These are phyloP conservation scores for Phragmites australis DNA, from an alignment of 176 grass and related monocot genomes.

Conservation along the genomic window DNA sequence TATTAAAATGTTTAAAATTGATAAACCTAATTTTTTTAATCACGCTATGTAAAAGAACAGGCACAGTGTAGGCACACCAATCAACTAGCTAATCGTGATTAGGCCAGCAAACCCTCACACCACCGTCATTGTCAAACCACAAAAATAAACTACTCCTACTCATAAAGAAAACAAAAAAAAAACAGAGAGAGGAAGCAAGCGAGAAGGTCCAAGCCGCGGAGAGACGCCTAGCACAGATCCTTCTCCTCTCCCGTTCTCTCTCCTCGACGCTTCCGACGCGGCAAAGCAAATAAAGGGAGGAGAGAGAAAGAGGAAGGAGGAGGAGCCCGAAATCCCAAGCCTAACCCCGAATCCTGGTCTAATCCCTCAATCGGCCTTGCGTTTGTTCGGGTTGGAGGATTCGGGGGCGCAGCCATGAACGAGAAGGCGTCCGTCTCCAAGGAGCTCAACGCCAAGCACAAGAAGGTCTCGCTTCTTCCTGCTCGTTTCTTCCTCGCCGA, in stretches of 20 bases:
- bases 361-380: background rate
- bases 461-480: slow-evolving; percentile 54
- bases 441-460: slow-evolving; percentile 96
- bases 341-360: background rate
- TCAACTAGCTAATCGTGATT: slow-evolving; percentile 28
- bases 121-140: slow-evolving; percentile 8
- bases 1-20: too few species aligned
- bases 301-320: slow-evolving; percentile 13
- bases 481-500: background rate
- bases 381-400: slow-evolving; percentile 16
- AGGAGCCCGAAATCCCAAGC: slow-evolving; percentile 5
- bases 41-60: too few species aligned
- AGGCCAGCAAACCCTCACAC: slow-evolving; percentile 15
- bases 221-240: slow-evolving; percentile 43
- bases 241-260: slow-evolving; percentile 29
- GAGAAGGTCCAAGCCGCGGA: slow-evolving; percentile 43
- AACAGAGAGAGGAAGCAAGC: background rate
- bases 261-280: slow-evolving; percentile 40
- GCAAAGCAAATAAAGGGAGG: slow-evolving; percentile 42
- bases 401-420: slow-evolving; percentile 63
- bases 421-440: slow-evolving; percentile 92
- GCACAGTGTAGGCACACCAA: too few species aligned
- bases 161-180: background rate
- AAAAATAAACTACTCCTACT: background rate
- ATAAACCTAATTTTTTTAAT: too few species aligned